Base-by-base conservation (phyloP, 78 protist genomes). In the Diacronema lutheri region DNA sequence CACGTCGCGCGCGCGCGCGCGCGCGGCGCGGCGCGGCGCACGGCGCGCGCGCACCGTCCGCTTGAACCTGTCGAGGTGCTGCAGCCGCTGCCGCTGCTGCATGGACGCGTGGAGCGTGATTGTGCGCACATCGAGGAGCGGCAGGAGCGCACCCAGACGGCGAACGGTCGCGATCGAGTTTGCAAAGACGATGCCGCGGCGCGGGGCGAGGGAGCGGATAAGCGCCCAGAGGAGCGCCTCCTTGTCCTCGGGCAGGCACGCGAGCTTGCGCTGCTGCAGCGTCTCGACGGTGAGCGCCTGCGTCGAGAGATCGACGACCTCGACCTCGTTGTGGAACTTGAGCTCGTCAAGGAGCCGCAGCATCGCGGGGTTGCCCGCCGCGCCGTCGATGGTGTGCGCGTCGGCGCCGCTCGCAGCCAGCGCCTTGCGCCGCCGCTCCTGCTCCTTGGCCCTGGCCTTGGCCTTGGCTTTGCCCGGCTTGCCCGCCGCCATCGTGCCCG, bases 21-120 rank as follows among this genome's bases (percentile, higher is more conserved):
- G 10, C n/a, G 81, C 55, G 29, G 37, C 40, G 81, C 20, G 38
- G 29, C 35, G 12, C 38, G 66, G n/a, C 35, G 26, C 81, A 10
- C 50, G 11, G 29, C 50, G 33, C 40, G 57, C 60, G 40, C 20
- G 1, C 74, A 83, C 84, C 19, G 4, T 12, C 26, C 4, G 1
- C 13, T 56, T 10, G 90, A 85, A 85, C 37, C 79, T 41, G 40
- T 91, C 93, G 40, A 91, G 76, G 58, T 86, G 76, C 87, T 91
- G 90, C 25, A 93, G 76, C 13, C 95, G 87, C 78, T 88, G 93
- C 0, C 92, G 69, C 83, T 93, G 96, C 61, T 86, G 94, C 93
- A 90, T 85, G 41, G 26, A 0, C 46, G 90, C 93, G 37, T 93
- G 96, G 25, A 93, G 73, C 33, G 58, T 41, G 21, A 26, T 26